A percentile compares a stretch with the other conserved stretches of the same genome.
phyloP scores from a whole-genome alignment of 2,329 filamentous ascomycete species.

The Clonostachys rhizophaga region DNA sequence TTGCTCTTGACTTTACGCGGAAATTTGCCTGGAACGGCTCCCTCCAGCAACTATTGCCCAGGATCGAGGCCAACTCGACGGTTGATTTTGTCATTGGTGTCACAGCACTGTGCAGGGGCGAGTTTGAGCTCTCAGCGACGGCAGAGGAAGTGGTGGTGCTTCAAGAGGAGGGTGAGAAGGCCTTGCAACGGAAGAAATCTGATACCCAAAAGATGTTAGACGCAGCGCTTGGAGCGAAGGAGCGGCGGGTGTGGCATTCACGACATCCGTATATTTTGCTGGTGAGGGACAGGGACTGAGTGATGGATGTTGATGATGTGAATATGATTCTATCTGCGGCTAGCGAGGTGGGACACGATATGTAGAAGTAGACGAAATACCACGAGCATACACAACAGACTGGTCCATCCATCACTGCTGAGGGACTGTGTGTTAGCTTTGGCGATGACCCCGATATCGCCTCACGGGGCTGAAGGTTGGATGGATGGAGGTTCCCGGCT shows the following conservation, averaged over 20 bases:
- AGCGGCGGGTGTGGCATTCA: slow-evolving; percentile 62
- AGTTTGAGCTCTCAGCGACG: slow-evolving; percentile 76
- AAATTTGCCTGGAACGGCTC: slow-evolving; percentile 83
- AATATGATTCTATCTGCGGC: too few relatives aligned
- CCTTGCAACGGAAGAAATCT: slow-evolving; percentile 31
- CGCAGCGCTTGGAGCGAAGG: slow-evolving; percentile 50
- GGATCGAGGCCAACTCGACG: slow-evolving; percentile 53
- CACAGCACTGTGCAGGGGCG: slow-evolving; percentile 71
- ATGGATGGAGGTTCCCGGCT: too few relatives aligned
- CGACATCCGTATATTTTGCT: slow-evolving; percentile 50
- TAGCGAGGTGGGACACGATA: too few relatives aligned
- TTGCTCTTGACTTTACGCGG: slow-evolving; percentile 76
- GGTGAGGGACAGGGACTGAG: slow-evolving; percentile 36
- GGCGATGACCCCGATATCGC: too few relatives aligned
- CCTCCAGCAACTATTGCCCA: slow-evolving; percentile 68
- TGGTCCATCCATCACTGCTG: too few relatives aligned
- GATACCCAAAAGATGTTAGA: slow-evolving; percentile 56
- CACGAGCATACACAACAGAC: too few relatives aligned
- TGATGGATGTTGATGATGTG: too few relatives aligned
- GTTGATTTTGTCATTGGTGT: slow-evolving; percentile 63
- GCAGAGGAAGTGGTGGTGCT: slow-evolving; percentile 73
- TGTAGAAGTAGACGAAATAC: too few relatives aligned
- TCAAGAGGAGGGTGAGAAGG: slow-evolving; percentile 20
- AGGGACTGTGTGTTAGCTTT: too few relatives aligned
- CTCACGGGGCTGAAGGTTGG: too few relatives aligned